A percentile compares a stretch with the other conserved stretches of the same genome.
phyloP scores from a whole-genome alignment of 2,329 filamentous ascomycete species.

The Nemania diffusa region DNA sequence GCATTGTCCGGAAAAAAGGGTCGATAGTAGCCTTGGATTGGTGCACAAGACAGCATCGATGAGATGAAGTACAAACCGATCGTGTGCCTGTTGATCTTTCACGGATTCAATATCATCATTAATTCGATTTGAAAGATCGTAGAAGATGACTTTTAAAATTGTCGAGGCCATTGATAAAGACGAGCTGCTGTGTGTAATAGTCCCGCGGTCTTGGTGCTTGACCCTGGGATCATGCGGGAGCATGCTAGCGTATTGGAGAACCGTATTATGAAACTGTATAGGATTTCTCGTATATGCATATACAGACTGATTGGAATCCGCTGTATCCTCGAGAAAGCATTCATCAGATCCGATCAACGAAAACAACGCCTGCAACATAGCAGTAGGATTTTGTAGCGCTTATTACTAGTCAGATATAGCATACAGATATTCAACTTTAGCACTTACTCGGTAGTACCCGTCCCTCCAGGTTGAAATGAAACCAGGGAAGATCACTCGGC shows the following conservation, averaged over 20 bases:
- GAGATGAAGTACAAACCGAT: constrained; percentile 1
- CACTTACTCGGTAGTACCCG: constrained; percentile 2
- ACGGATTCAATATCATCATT: not conserved
- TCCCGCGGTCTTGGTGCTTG: not conserved
- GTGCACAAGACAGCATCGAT: constrained; percentile 4
- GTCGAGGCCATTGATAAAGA: not conserved
- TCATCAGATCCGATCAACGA: not conserved
- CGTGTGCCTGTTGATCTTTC: not conserved
- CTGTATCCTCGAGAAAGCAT: not conserved
- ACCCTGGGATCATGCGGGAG: not conserved
- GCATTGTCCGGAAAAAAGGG: not conserved
- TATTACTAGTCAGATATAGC: not conserved
- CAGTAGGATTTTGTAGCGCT: not conserved
- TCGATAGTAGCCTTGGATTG: not conserved
- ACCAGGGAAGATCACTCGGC: constrained; percentile 23
- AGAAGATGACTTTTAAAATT: constrained; percentile 14
- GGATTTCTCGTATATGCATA: not conserved
- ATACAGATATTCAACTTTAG: not conserved
- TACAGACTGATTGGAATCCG: not conserved
- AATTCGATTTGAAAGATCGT: constrained; percentile 15
- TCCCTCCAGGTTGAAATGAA: not conserved
- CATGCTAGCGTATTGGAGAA: not conserved
- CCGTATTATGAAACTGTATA: not conserved
- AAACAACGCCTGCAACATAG: not conserved
- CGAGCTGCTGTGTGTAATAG: not conserved